Evolutionary conservation across 73 alveolate genomes (phyloP), one percentile per base, ranked within the genome.

Genomic region (Paramecium primaurelia): DNA sequence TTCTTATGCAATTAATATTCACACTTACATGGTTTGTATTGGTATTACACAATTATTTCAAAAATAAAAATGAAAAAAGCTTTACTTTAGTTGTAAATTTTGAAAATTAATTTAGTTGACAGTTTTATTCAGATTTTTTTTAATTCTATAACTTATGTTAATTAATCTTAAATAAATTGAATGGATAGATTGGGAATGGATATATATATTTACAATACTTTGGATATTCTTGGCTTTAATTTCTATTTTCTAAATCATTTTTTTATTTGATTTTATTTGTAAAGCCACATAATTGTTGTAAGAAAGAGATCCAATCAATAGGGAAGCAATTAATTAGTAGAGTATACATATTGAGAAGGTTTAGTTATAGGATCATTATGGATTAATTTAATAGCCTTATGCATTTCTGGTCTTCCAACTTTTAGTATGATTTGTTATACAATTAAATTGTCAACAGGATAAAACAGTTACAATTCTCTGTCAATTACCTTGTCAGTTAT

Each of bases 321-420:
- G 75, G 49, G 91, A 80, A 47, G 3, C 49, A 20, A 22, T 80
- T 25, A 80, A 42, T 45, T 18, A 32, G 18, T 45, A 18, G 73
- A 80, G 91, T 80, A 80, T 28, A 37, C 26, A 73, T 20, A 45
- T 80, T 45, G 16, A 40, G 26, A 6, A 44, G 14, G 37, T 45
- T 80, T 47, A 80, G 91, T 80, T 45, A 80, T 80, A 14, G 91
- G 91, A 44, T 80, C 91, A 32, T 20, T 80, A 25, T 80, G 91
- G 91, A 80, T 80, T 36, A 80, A 80, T 80, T 49, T 80, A 49
- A 32, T 49, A 20, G 22, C 45, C 6, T 26, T 80, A 26, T 42
- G 77, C 18, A 8, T 80, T 32, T 32, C 91, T 45, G 91, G 77
- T 3, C 47, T 80, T 14, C 91, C 91, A 0, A 26, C 54, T 12